Conservation (phyloP, 176 grass and related monocot species). For the Stipa capillata region DNA sequence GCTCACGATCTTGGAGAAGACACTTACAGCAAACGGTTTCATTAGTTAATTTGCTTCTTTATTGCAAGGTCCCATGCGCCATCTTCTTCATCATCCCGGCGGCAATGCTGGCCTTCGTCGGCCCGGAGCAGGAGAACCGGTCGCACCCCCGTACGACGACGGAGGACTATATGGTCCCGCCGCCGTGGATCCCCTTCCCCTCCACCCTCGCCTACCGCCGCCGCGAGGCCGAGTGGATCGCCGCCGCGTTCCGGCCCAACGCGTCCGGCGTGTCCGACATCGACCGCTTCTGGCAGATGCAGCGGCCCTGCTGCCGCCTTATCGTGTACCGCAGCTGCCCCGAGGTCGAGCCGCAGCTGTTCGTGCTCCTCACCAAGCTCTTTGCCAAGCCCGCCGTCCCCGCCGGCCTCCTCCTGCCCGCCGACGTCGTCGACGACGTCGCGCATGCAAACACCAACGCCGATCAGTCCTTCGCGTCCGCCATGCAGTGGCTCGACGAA, state of each 20-base stretch:
- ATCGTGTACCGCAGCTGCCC: slow-evolving; percentile 7
- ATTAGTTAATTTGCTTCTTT: not conserved
- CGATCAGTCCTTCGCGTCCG: slow-evolving; percentile 22
- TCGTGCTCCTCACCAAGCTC: not conserved
- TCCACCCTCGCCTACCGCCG: slow-evolving; percentile 2
- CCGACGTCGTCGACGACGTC: not conserved
- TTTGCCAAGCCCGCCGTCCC: slow-evolving; percentile 31
- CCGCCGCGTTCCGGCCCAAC: not conserved
- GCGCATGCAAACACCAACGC: not conserved
- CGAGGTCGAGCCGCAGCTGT: slow-evolving; percentile 9
- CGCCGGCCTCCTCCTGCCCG: not conserved
- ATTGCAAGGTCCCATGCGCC: not conserved
- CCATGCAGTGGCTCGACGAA: no score
- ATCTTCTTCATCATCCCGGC: not conserved
- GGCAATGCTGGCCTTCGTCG: not conserved
- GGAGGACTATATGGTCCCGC: slow-evolving; percentile 11
- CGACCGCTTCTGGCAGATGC: not conserved
- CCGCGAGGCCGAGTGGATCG: slow-evolving; percentile 5
- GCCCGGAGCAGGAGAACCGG: not conserved
- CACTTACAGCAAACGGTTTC: no score
- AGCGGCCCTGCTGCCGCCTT: not conserved
- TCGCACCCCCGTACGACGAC: not conserved
- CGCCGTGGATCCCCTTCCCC: slow-evolving; percentile 16
- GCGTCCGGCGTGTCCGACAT: not conserved
- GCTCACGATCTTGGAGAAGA: no score